Evolutionary conservation across 352 stramenopile species (phyloP).

Genomic region (Globisporangium mamillatum): DNA sequence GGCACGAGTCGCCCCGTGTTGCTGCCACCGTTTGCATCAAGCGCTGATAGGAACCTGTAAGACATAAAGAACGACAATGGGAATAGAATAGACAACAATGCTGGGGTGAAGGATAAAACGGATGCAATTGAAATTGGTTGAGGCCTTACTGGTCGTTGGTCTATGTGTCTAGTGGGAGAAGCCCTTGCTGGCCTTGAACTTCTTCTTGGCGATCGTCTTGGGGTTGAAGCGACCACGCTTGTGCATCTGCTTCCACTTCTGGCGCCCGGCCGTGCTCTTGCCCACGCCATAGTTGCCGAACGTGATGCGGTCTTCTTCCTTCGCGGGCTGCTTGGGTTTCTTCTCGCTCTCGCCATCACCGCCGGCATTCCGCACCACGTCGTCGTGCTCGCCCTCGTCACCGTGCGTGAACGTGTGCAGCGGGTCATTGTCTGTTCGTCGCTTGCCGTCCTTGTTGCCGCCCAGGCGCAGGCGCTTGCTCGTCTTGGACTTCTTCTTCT

Average conservation of each 20-base stretch:
- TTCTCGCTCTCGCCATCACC: conserved; percentile 33
- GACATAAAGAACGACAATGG: neutral
- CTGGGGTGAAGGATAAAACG: neutral
- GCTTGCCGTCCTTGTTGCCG: conserved; percentile 58
- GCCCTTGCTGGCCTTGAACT: conserved; percentile 69
- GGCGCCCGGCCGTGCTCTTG: conserved; percentile 91
- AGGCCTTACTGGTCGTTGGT: neutral
- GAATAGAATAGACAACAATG: neutral
- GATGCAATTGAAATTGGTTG: neutral
- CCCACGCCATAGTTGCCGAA: conserved; percentile 89
- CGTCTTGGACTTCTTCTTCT: conserved; percentile 83
- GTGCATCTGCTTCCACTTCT: conserved; percentile 92
- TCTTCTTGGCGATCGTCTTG: conserved; percentile 88
- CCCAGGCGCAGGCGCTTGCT: conserved; percentile 53
- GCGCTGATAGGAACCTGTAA: conserved; percentile 28
- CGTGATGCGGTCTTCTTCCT: conserved; percentile 82
- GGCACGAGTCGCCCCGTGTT: conserved; percentile 33
- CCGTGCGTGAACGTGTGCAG: conserved; percentile 92
- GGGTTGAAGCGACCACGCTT: conserved; percentile 92
- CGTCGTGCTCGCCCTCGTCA: conserved; percentile 48
- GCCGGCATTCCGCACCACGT: conserved; percentile 17
- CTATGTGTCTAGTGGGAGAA: conserved; percentile 43
- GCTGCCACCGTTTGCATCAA: conserved; percentile 53
- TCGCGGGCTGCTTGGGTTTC: conserved; percentile 45
- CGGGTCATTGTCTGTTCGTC: conserved; percentile 95